Percentiles rank a stretch among this genome's conserved stretches.
phyloP scores from a whole-genome alignment of 768 basidiomycete genomes.

The Candolleomyces eurysporus region DNA sequence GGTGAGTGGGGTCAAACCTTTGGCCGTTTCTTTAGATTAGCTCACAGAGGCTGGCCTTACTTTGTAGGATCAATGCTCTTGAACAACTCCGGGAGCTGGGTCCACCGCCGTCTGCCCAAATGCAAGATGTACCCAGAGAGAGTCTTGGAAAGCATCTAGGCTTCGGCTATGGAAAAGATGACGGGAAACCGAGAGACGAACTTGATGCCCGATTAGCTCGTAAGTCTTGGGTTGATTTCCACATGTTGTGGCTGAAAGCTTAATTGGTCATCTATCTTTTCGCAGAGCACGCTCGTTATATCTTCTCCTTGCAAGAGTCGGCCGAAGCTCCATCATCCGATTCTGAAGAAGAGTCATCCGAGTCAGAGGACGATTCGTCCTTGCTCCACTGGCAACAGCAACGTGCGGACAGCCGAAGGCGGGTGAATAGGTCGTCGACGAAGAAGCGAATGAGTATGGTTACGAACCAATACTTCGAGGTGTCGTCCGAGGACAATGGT shows the following conservation, averaged over 20 bases:
- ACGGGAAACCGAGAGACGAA: slow-evolving; percentile 53
- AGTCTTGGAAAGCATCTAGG: slow-evolving; percentile 64
- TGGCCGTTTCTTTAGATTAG: neutral
- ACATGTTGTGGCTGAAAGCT: neutral
- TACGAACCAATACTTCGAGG: slow-evolving; percentile 57
- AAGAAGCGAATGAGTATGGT: slow-evolving; percentile 69
- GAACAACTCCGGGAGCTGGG: slow-evolving; percentile 43
- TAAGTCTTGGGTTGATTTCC: slow-evolving; percentile 34
- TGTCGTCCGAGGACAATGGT: slow-evolving; percentile 42
- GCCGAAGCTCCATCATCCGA: slow-evolving; percentile 28
- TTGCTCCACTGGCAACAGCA: slow-evolving; percentile 21
- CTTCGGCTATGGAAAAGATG: slow-evolving; percentile 38
- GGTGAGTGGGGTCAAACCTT: slow-evolving; percentile 41
- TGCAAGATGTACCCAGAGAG: slow-evolving; percentile 81
- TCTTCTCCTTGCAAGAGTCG: slow-evolving; percentile 57
- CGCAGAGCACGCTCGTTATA: slow-evolving; percentile 63
- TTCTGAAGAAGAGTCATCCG: slow-evolving; percentile 49
- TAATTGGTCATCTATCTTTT: neutral
- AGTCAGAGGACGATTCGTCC: slow-evolving; percentile 46
- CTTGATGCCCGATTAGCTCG: slow-evolving; percentile 71
- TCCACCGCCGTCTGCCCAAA: slow-evolving; percentile 79
- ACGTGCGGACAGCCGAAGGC: slow-evolving; percentile 11
- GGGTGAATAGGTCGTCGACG: slow-evolving; percentile 19
- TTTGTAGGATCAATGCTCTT: slow-evolving; percentile 25
- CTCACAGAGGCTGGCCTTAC: neutral